Base-by-base conservation (phyloP, 2,329 filamentous ascomycete genomes). In the Chrysoporthe austroafricana region DNA sequence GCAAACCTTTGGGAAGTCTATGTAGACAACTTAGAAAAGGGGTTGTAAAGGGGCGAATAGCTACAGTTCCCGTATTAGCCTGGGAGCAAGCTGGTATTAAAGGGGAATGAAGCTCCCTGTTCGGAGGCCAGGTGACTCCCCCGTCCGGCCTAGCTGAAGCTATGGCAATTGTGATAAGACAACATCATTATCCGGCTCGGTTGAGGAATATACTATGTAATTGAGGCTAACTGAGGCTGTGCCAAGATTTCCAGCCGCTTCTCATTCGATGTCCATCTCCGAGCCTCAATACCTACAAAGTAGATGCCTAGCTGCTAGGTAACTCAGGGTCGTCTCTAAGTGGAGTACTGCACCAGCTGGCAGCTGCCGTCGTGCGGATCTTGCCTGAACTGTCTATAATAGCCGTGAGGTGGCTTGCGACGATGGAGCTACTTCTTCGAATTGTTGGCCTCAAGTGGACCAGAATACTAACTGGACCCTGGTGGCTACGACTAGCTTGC, bases 401-500 rank as follows among this genome's bases (percentile, higher is more conserved):
- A 42, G 26, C 36, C 43, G 16, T 4, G 42, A 34, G 42, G 43
- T 63, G 62, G 52, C 63, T 39, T 48, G n/a, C 60, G n/a, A 62
- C 42, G 26, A 43, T 60, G 36, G 46, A 50, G 32, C 8, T n/a
- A 8, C 16, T 42, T 32, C 34, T n/a, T 34, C 39, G 32, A 21
- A 36, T 36, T 7, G 32, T 56, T 36, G 42, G 32, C 21, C 3
- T 57, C 62, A 52, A 42, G 56, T 42, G 46, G n/a, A 3, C 8
- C 59, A 46, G 26, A 44, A 46, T 42, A 36, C 36, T 50, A 50
- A 39, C 63, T 42, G 36, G 44, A 13, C 43, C 44, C 46, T 59
- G 36, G 57, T 52, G 63, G 52, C 52, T 48, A 52, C 42, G 36
- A 18, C 48, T 68, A 66, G 66, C 59, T 54, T 54, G 36, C 18